Conservation (phyloP, 306 rosid species). For the Fagus sylvatica region DNA sequence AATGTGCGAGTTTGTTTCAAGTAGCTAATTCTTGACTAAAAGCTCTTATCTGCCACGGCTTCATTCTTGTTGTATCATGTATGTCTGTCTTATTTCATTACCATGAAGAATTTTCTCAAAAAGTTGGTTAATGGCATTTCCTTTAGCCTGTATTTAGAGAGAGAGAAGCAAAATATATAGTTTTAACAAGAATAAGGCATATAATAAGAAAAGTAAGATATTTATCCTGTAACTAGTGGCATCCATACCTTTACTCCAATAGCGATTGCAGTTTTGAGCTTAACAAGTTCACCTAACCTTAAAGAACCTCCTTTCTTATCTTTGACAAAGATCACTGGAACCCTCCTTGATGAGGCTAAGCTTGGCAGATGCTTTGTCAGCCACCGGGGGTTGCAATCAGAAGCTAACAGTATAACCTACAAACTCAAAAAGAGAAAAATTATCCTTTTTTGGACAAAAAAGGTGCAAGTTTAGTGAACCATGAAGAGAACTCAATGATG, state of each 20-base stretch:
- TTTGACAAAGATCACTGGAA: slow-evolving; percentile 63
- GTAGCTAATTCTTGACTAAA: not conserved
- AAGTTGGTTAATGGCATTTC: slow-evolving; percentile 46
- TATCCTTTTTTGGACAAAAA: not conserved
- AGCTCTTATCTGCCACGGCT: not conserved
- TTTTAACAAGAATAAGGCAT: not conserved
- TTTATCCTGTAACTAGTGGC: not conserved
- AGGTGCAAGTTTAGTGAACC: not conserved
- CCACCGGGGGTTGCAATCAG: slow-evolving; percentile 71
- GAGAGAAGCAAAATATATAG: slow-evolving; percentile 6
- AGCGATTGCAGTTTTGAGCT: slow-evolving; percentile 76
- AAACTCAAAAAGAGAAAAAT: not conserved
- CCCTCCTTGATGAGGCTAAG: slow-evolving; percentile 69
- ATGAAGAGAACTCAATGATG: not conserved
- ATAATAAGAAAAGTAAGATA: not conserved
- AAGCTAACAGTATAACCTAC: slow-evolving; percentile 71
- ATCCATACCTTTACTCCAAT: slow-evolving; percentile 69
- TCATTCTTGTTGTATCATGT: not conserved
- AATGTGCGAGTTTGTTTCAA: not conserved
- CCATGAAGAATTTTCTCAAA: slow-evolving; percentile 43
- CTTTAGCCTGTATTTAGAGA: slow-evolving; percentile 48
- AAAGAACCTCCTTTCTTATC: slow-evolving; percentile 65
- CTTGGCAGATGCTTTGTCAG: slow-evolving; percentile 69
- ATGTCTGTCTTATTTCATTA: not conserved
- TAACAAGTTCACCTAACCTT: slow-evolving; percentile 71